A percentile compares a stretch with the other conserved stretches of the same genome.
phyloP scores from a whole-genome alignment of 352 stramenopile genomes.

The Phytophthora niederhauseri region DNA sequence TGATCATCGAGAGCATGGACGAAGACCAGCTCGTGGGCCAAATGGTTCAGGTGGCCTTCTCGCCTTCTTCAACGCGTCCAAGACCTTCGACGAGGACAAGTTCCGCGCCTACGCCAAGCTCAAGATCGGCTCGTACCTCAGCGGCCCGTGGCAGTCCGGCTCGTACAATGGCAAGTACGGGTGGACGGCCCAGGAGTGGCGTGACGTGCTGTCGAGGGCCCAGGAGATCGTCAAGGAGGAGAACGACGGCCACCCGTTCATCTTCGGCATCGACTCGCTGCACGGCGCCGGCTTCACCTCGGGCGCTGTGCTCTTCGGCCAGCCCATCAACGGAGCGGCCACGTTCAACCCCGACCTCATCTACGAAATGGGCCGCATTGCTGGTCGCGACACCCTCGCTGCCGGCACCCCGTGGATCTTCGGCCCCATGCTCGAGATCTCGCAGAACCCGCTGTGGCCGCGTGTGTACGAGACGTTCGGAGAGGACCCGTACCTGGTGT shows the following conservation, averaged over 20 bases:
- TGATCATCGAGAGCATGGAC: slow-evolving; percentile 41
- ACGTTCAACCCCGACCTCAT: slow-evolving; percentile 88
- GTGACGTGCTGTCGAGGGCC: slow-evolving; percentile 63
- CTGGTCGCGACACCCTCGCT: slow-evolving; percentile 80
- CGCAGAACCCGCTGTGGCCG: slow-evolving; percentile 85
- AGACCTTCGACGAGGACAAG: slow-evolving; percentile 58
- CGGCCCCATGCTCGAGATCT: slow-evolving; percentile 82
- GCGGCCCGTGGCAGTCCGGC: slow-evolving; percentile 47
- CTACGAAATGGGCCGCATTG: slow-evolving; percentile 66
- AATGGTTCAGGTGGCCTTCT: slow-evolving; percentile 91
- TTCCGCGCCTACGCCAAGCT: slow-evolving; percentile 73
- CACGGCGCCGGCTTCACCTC: slow-evolving; percentile 89
- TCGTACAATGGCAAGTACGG: slow-evolving; percentile 39
- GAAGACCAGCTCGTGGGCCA: slow-evolving; percentile 70
- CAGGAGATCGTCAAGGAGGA: slow-evolving; percentile 77
- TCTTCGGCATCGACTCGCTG: slow-evolving; percentile 91
- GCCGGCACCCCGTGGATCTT: slow-evolving; percentile 93
- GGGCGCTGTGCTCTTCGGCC: slow-evolving; percentile 80
- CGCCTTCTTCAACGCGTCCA: slow-evolving; percentile 64
- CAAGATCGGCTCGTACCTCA: slow-evolving; percentile 90
- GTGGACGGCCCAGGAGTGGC: slow-evolving; percentile 74
- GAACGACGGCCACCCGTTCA: slow-evolving; percentile 62
- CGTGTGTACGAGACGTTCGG: slow-evolving; percentile 94
- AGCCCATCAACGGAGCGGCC: slow-evolving; percentile 88
- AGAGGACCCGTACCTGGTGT: slow-evolving; percentile 86